Conservation (phyloP, 768 basidiomycete species). For the Chalciporus pseudorubinellus region DNA sequence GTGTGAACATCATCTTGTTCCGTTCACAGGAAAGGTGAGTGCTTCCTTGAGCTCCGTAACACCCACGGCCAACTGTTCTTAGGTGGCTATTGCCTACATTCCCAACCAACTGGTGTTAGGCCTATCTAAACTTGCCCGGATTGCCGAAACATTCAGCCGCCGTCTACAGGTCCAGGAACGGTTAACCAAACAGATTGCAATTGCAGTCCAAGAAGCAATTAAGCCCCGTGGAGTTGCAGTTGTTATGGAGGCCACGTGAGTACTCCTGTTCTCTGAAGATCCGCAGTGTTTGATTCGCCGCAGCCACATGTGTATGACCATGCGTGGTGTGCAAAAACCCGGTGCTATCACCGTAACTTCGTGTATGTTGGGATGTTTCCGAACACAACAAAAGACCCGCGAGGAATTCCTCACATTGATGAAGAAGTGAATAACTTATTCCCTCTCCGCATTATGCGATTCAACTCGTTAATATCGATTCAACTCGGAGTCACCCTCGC, state of each 20-base stretch:
- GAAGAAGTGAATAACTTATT: constrained; percentile 37
- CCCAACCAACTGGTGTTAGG: constrained; percentile 94
- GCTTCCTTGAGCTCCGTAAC: constrained; percentile 12
- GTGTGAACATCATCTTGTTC: constrained; percentile 98
- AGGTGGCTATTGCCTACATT: constrained; percentile 98
- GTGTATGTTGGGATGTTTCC: constrained; percentile 98
- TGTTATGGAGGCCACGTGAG: constrained; percentile 97
- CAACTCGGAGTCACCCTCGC: constrained; percentile 30
- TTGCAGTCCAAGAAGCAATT: constrained; percentile 98
- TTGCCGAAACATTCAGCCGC: constrained; percentile 95
- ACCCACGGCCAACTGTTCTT: constrained; percentile 22
- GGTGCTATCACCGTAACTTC: constrained; percentile 93
- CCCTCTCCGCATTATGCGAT: constrained; percentile 33
- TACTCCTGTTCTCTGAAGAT: constrained; percentile 18
- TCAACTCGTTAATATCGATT: constrained; percentile 45
- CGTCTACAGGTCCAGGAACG: constrained; percentile 97
- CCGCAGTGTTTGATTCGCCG: constrained; percentile 9
- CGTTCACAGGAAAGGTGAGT: constrained; percentile 93
- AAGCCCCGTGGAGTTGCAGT: constrained; percentile 97
- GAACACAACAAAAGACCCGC: constrained; percentile 96
- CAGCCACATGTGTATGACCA: constrained; percentile 98
- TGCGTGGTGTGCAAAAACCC: constrained; percentile 99
- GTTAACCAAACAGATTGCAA: constrained; percentile 94
- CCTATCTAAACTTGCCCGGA: constrained; percentile 92
- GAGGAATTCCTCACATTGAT: constrained; percentile 94